Percentiles rank a stretch among this genome's conserved stretches.
Conservation (phyloP, 495 filamentous ascomycete genomes). For the Trichoderma erinaceum region DNA sequence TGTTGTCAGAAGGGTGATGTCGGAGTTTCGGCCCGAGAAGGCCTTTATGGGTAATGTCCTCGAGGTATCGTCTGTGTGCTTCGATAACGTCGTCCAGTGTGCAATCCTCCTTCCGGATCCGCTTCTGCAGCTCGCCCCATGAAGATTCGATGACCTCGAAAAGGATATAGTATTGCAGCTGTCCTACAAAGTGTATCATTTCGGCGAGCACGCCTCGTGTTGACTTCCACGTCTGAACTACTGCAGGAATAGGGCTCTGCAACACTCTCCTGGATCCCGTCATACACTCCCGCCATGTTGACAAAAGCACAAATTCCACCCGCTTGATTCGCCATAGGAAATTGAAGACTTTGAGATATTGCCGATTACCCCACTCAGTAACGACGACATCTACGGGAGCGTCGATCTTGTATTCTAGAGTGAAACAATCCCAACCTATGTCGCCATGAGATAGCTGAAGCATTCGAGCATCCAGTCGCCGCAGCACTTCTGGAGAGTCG, state of each 20-base stretch:
- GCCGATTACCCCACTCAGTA: constrained; percentile 85
- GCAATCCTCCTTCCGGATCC: constrained; percentile 70
- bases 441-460: constrained; percentile 91
- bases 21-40: constrained; percentile 65
- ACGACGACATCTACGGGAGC: constrained; percentile 97
- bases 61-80: constrained; percentile 86
- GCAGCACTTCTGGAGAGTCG: constrained; percentile 86
- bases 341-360: constrained; percentile 99
- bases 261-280: constrained; percentile 90
- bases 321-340: constrained; percentile 98
- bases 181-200: constrained; percentile 97
- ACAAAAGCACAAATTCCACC: constrained; percentile 86
- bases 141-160: constrained; percentile 96
- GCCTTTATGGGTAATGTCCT: constrained; percentile 92
- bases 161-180: constrained; percentile 97
- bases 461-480: constrained; percentile 92
- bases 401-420: constrained; percentile 96
- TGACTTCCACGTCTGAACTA: constrained; percentile 80
- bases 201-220: constrained; percentile 84
- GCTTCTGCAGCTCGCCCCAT: constrained; percentile 80
- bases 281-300: constrained; percentile 93
- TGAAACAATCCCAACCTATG: constrained; percentile 99
- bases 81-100: constrained; percentile 93
- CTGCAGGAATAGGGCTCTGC: constrained; percentile 66
- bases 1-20: constrained; percentile 36